Evolutionary conservation across 2,329 filamentous ascomycete genomes (phyloP), one percentile per base, ranked within the genome.

Genomic region (Aureobasidium musti): DNA sequence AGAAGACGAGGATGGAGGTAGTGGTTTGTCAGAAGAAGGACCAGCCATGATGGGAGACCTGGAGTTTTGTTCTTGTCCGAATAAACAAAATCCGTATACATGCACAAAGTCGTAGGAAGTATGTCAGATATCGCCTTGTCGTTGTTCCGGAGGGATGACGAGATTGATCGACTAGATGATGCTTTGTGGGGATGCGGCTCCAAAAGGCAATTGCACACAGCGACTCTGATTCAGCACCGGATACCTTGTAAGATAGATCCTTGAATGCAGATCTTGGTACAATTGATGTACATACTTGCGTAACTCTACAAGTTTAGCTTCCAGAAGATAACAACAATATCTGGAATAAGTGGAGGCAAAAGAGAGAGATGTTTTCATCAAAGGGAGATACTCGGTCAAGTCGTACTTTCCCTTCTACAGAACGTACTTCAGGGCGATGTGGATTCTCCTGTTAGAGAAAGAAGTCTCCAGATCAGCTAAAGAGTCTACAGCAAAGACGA

Each of bases 81-180:
- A 33, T 10, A 4, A 21, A 59, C 37, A 45, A 59, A 7, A 5
- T 45, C 28, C 41, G 52, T 56, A n/a, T 43, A 33, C 23, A 59
- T 59, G 54, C 54, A 45, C 10, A 26, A 59, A 59, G 19, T 56
- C 35, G 35, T 39, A 56, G 35, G 35, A 23, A 21, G 8, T 39
- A 59, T 61, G 57, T 61, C 41, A 49, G 41, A 21, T 6, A 35
- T 61, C 41, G 26, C n/a, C 17, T 23, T 47, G 7, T 35, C n/a
- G 19, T 47, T 43, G 35, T 19, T 47, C 23, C 17, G 28, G n/a
- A n/a, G n/a, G n/a, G n/a, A 47, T 61, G 41, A 61, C 43, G 41
- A 59, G 54, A 19, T 43, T 37, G 37, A 45, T 59, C 54, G 37
- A 33, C 54, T 37, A 14, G 54, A 33, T 59, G 54, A 47, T 26